Conservation (phyloP, 345 rosid genomes). For the Durio zibethinus region DNA sequence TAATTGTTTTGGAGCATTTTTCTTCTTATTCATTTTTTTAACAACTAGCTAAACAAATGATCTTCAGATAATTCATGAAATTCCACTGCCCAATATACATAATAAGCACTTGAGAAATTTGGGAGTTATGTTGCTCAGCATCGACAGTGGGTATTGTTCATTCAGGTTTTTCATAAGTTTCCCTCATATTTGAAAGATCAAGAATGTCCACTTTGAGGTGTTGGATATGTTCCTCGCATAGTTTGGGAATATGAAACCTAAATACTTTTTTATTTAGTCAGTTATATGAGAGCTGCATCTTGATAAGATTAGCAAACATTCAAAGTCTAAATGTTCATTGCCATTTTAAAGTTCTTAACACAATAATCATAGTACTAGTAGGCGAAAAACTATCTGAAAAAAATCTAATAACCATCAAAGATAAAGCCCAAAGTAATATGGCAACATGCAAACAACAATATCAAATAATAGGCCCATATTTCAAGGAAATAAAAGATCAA, state of each 20-base stretch:
- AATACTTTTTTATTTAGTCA: not conserved
- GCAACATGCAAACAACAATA: not conserved
- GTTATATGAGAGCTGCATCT: not conserved
- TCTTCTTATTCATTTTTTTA: not conserved
- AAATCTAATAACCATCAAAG: not conserved
- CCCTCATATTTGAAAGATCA: not conserved
- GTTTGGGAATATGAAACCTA: not conserved
- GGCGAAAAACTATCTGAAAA: not conserved
- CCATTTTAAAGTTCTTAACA: not conserved
- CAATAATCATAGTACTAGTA: not conserved
- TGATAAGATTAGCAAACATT: not conserved
- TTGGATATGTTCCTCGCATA: not conserved
- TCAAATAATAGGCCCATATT: not conserved
- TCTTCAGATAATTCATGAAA: not conserved
- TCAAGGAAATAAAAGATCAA: not conserved
- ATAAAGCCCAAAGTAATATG: not conserved
- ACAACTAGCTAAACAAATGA: not conserved
- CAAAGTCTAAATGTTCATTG: not conserved
- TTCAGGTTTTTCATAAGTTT: not conserved
- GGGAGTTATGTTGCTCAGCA: not conserved
- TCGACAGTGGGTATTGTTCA: not conserved
- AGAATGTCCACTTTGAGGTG: not conserved
- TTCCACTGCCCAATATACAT: not conserved
- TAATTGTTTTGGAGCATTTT: not conserved
- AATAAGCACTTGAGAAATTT: not conserved